A percentile compares a stretch with the other conserved stretches of the same genome.
Conservation (phyloP, 2,329 filamentous ascomycete genomes). For the Aspergillus jensenii region DNA sequence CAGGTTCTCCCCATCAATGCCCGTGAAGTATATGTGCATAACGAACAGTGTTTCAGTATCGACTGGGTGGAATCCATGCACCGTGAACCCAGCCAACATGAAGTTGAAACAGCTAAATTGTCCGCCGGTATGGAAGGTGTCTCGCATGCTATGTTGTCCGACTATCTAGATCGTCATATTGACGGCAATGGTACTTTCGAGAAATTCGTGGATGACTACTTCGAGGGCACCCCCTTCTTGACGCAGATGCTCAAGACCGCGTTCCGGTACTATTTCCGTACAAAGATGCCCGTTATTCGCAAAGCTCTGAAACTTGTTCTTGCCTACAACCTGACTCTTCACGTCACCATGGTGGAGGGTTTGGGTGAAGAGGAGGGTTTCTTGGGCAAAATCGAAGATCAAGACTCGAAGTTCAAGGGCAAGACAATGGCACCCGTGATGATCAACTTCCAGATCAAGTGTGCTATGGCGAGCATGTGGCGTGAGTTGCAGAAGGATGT, state of each 20-base stretch:
- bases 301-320: conserved; percentile 94
- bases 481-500: conserved; percentile 95
- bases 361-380: conserved; percentile 75
- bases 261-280: conserved; percentile 87
- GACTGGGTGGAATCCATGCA: conserved; percentile 88
- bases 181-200: conserved; percentile 88
- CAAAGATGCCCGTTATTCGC: conserved; percentile 83
- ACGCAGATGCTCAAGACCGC: conserved; percentile 96
- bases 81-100: conserved; percentile 75
- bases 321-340: conserved; percentile 91
- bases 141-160: conserved; percentile 74
- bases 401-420: conserved; percentile 82
- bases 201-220: conserved; percentile 92
- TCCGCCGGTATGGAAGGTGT: conserved; percentile 89
- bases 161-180: conserved; percentile 94
- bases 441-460: conserved; percentile 99
- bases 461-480: conserved; percentile 96
- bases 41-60: conserved; percentile 88
- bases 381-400: conserved; percentile 80
- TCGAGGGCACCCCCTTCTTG: conserved; percentile 91
- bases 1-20: conserved; percentile 91
- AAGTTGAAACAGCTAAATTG: conserved; percentile 82
- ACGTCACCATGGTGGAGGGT: conserved; percentile 92
- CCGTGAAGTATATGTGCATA: conserved; percentile 86
- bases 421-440: conserved; percentile 93